Base-by-base conservation (phyloP, 169 alveolate species). In the Plasmodium berghei region DNA sequence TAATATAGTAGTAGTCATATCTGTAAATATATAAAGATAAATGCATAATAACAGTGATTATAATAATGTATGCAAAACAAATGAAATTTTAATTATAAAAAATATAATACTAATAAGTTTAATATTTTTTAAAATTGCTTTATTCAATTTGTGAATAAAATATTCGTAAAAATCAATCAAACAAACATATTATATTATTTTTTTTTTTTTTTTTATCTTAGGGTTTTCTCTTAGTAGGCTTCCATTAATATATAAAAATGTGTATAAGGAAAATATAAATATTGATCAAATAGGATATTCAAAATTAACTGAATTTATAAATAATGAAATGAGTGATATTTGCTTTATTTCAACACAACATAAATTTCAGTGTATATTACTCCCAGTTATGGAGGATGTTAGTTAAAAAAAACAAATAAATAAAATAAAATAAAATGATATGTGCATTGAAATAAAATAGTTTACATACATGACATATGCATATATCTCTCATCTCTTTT, bases 271-370 rank as follows among this genome's bases (percentile, higher is more conserved):
- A 73, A 92, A 83, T 45, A 73, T 93, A 58, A 90, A 90, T 42
- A 90, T 87, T 12, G 72, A 87, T 18, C 89, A 89, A 22, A 69
- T 75, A 45, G 95, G 95, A 58, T 93, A 93, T 34, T 69, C 87
- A 22, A 93, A 93, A 69, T 64, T 93, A n/a, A 74, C 93, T 1
- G 95, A 93, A 69, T 93, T 93, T 63, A 90, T 93, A 20, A 87
- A 70, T 26, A 58, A 72, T 28, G 94, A 93, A 54, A 62, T 93
- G 56, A 89, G 92, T 9, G 92, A 70, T 42, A 87, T 92, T 14
- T 72, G 74, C 26, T 62, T 90, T 48, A 90, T 72, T 62, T 73
- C 70, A 9, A 75, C 89, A 0, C 89, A 75, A 10, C 89, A 75
- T 28, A 75, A 75, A 24, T 75, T 75, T 34, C 89, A 75, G 20